Base-by-base conservation (phyloP, 2,329 filamentous ascomycete species). In the Mariannaea elegans region DNA sequence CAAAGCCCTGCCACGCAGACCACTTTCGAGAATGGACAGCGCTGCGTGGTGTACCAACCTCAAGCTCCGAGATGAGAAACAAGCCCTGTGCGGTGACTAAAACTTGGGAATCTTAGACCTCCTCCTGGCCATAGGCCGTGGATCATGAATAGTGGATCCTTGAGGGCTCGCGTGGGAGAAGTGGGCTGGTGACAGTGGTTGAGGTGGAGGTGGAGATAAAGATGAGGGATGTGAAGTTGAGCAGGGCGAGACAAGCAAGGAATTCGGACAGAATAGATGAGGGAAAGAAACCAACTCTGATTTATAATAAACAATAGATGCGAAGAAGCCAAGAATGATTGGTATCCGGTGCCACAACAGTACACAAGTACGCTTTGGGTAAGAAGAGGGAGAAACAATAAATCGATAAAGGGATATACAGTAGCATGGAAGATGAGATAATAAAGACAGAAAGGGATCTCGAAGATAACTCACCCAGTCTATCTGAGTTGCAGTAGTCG, bases 81-180 rank as follows among this genome's bases (percentile, higher is more conserved):
- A 31, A 31, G 27, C n/a, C n/a, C n/a, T n/a, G n/a, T n/a, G n/a
- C n/a, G n/a, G n/a, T n/a, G n/a, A n/a, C n/a, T n/a, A n/a, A n/a
- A n/a, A n/a, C n/a, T n/a, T n/a, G n/a, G n/a, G n/a, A n/a, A n/a
- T n/a, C n/a, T n/a, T 31, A 31, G 27, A 44, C 19, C 16, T 31
- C 27, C 12, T 7, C 27, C 7, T 31, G n/a, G n/a, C n/a, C 12
- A 31, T 12, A 31, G 27, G 27, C 12, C 27, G 51, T 54, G 51
- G 51, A 44, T 18, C 42, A 34, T 51, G 36, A 23, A 39, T 24
- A 39, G 44, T 56, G 53, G 53, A 56, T 29, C 54, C 21, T 42
- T 36, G 51, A 45, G 51, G 29, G 42, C 34, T 23, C 31, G 46
- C 44, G 52, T 55, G 52, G 52, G 52, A 55, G 51, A 34, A 44